Base-by-base conservation (phyloP, 2,329 filamentous ascomycete genomes). In the Botryotinia narcissicola region DNA sequence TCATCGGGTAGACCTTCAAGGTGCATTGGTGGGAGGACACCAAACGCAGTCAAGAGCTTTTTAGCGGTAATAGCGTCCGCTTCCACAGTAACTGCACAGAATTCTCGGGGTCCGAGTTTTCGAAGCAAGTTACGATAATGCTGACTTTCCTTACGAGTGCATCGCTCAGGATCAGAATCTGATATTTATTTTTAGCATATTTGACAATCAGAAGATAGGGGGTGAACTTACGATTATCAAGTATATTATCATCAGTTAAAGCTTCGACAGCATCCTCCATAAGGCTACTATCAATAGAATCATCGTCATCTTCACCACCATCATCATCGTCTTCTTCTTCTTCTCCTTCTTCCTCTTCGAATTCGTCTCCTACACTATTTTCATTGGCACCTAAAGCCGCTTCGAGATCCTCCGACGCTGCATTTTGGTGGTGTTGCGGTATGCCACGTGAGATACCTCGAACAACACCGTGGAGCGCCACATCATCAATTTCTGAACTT, bases 41-140 rank as follows among this genome's bases (percentile, higher is more conserved):
- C 91, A 84, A 98, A 98, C 22, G 94, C 95, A 14, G 93, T 94
- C 80, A 95, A 90, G 44, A 98, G 86, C 83, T 93, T 95, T 83
- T 92, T 94, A 72, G 92, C 92, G 32, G 91, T 91, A 81, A 96
- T 90, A 70, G 86, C 86, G 46, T 90, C 90, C 71, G 87, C 86
- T 75, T 90, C 89, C 69, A 97, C 86, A 46, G 92, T 94, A 77
- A 90, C 87, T 78, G 89, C 85, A 80, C 93, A 90, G 81, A 98
- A 97, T 75, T 91, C 87, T 75, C 89, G 87, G 35, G 93, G 92
- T n/a, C 95, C 95, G 75, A 94, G 85, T 70, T 89, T 86, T 80
- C 92, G 92, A 74, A 97, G 86, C 76, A 92, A 87, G 78, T 91
- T 87, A 77, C 92, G 90, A 80, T 91, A 92, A 29, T 86, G 84